Conservation (phyloP, 495 filamentous ascomycete genomes). For the Podospora anserina region DNA sequence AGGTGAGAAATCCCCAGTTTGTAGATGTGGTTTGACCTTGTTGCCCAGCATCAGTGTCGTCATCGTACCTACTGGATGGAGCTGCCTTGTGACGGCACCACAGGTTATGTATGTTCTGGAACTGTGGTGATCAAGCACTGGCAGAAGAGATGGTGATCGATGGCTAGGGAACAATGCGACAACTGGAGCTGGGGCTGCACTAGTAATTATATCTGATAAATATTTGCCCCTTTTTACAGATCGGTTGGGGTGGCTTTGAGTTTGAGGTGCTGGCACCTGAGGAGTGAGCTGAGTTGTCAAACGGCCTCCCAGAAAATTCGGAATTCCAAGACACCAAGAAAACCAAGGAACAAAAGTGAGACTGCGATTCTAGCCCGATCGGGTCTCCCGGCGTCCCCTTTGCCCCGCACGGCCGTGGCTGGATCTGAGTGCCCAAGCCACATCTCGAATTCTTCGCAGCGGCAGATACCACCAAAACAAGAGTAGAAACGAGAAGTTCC, state of each 20-base stretch:
- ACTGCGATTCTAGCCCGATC: neutral
- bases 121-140: conserved; percentile 3
- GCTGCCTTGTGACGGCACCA: neutral
- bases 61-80: neutral
- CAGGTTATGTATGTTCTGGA: neutral
- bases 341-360: neutral
- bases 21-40: neutral
- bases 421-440: neutral
- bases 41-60: neutral
- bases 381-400: neutral
- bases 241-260: neutral
- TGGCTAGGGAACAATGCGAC: neutral
- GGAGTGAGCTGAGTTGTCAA: neutral
- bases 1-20: neutral
- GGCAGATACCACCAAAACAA: neutral
- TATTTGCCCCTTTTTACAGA: neutral
- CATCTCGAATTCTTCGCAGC: neutral
- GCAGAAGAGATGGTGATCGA: neutral
- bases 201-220: neutral
- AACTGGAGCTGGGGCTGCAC: neutral
- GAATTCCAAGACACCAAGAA: neutral
- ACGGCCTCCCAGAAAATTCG: neutral
- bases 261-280: neutral
- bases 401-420: neutral
- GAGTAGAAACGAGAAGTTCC: neutral